Percentiles rank a stretch among this genome's conserved stretches.
Evolutionary conservation across 2,329 filamentous ascomycete genomes (phyloP).

Genomic region (Niveomyces coronatus): DNA sequence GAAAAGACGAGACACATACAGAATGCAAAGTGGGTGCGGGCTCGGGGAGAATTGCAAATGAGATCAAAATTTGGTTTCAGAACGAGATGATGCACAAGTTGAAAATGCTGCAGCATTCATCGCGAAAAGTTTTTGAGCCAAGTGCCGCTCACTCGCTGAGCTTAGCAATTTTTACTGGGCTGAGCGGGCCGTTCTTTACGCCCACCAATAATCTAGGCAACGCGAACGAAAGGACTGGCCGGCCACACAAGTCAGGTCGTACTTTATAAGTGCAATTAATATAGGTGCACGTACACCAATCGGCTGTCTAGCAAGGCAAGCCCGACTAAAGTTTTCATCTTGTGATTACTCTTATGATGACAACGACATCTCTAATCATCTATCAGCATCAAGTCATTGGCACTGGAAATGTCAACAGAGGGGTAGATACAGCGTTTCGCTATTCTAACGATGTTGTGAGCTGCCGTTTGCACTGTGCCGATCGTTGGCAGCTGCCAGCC

Average conservation of each 20-base stretch:
- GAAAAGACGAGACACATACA: slow-evolving; percentile 1
- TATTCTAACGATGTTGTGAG: background rate
- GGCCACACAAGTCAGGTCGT: background rate
- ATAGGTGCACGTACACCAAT: no score
- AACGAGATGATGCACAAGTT: slow-evolving; percentile 11
- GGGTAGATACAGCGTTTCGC: background rate
- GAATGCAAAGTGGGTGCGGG: background rate
- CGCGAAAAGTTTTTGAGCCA: slow-evolving; percentile 11
- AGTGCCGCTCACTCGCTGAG: slow-evolving; percentile 10
- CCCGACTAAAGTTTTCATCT: no score
- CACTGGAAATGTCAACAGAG: no score
- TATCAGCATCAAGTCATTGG: no score
- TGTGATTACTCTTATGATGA: no score
- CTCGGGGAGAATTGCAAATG: slow-evolving; percentile 4
- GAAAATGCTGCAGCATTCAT: slow-evolving; percentile 8
- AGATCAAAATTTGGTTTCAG: background rate
- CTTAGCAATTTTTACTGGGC: slow-evolving; percentile 9
- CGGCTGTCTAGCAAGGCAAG: no score
- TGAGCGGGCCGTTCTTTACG: slow-evolving; percentile 9
- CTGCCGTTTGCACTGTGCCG: slow-evolving; percentile 5
- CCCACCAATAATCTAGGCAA: no score
- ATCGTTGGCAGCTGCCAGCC: background rate
- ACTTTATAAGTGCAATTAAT: no score
- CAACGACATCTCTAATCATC: background rate
- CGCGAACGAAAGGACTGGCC: no score